Base-by-base conservation (phyloP, 768 basidiomycete genomes). In the Hygrophoropsis aurantiaca region DNA sequence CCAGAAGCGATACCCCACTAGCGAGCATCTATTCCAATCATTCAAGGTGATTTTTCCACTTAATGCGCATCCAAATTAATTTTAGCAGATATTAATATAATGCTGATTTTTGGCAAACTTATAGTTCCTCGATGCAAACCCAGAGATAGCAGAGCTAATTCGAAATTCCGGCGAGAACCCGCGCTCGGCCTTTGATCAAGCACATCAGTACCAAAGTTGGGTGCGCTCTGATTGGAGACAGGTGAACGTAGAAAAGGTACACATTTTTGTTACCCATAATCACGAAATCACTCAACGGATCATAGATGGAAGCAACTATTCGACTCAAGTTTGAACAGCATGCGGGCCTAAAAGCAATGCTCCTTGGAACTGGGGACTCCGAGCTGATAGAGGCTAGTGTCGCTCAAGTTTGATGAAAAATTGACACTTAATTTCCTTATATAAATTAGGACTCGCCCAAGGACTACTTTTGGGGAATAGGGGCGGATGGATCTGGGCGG, bases 391-490 rank as follows among this genome's bases (percentile, higher is more conserved):
- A 90, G 76, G 86, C 84, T 47, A 57, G 57, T 59, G 37, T 38
- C 25, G 16, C 42, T 50, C 26, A 57, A 20, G 26, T 52, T 40
- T 9, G 51, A 27, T 26, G 37, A 42, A 19, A n/a, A n/a, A n/a
- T n/a, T n/a, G n/a, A n/a, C n/a, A n/a, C n/a, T n/a, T 35, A 13
- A 40, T 45, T 24, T 26, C 11, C 42, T 44, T 18, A n/a, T 25
- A 3, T 19, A 9, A 21, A 8, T 24, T 52, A 86, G 84, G 78
- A 85, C 57, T 87, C 84, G n/a, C 81, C 82, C 49, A 83, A 80
- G 52, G 87, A 89, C 61, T 72, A 84, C 33, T 87, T 87, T 64
- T 89, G 87, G 85, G 87, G 87, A n/a, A 64, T 81, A 50, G 87
- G 87, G 5, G 70, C 76, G 32, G 82, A 89, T 60, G 68, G 75